These are phyloP conservation scores for Luffa acutangula DNA, from an alignment of 306 rosid genomes.

Conservation along the genomic window DNA sequence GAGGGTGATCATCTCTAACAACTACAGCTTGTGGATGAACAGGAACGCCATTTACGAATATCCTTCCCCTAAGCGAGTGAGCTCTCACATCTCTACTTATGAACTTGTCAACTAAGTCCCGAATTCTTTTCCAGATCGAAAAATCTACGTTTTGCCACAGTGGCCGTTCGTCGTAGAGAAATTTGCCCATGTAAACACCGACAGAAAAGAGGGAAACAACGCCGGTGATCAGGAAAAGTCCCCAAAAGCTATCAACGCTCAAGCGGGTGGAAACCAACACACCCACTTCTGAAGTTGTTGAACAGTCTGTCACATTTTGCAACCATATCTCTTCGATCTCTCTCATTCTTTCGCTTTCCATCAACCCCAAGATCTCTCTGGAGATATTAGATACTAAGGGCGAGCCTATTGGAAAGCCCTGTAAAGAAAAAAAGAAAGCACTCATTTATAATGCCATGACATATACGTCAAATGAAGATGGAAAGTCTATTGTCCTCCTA, in stretches of 20 bases:
- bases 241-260: conserved; percentile 24
- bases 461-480: too few species aligned
- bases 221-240: conserved; percentile 14
- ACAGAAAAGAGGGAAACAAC: not conserved
- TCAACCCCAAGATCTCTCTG: conserved; percentile 11
- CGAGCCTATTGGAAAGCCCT: conserved; percentile 19
- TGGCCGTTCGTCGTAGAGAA: not conserved
- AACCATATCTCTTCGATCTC: conserved; percentile 8
- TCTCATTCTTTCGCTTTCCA: conserved; percentile 1
- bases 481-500: too few species aligned
- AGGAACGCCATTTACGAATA: too few species aligned
- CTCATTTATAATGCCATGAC: not conserved
- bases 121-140: too few species aligned
- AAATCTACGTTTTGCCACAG: not conserved
- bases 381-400: conserved; percentile 18
- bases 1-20: too few species aligned
- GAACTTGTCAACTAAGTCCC: not conserved
- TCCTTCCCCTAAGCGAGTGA: too few species aligned
- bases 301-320: not conserved
- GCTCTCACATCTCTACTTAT: too few species aligned
- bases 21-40: too few species aligned
- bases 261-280: conserved; percentile 17
- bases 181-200: not conserved
- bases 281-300: not conserved
- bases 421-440: not conserved